Conservation (phyloP, 2,329 filamentous ascomycete genomes). For the Venturia asperata region DNA sequence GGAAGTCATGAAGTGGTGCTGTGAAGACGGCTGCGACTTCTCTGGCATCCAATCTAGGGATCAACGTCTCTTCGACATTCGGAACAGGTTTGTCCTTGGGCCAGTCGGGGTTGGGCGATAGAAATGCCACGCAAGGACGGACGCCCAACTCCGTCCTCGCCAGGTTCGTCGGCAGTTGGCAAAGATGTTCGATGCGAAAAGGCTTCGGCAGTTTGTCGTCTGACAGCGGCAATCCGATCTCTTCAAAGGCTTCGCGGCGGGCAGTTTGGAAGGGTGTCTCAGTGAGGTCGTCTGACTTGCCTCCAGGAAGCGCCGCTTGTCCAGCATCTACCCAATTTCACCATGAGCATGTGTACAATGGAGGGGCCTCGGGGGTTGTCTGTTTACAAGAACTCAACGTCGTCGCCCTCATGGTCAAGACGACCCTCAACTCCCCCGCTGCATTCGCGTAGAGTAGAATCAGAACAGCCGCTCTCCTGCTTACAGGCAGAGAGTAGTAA, state of each 20-base stretch:
- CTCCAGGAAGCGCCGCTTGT: constrained; percentile 80
- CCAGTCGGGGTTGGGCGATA: constrained; percentile 37
- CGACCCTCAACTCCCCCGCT: constrained; percentile 64
- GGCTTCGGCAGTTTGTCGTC: constrained; percentile 63
- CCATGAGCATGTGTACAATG: background rate
- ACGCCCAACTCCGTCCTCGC: constrained; percentile 46
- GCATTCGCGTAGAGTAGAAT: constrained; percentile 82
- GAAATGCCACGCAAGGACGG: constrained; percentile 50
- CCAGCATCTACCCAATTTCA: constrained; percentile 51
- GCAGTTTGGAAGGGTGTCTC: constrained; percentile 70
- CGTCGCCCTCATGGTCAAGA: constrained; percentile 55
- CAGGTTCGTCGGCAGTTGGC: constrained; percentile 60
- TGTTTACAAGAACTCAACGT: constrained; percentile 50
- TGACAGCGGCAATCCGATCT: constrained; percentile 78
- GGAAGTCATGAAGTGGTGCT: constrained; percentile 77
- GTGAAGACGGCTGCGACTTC: constrained; percentile 94
- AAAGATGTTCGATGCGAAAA: constrained; percentile 81
- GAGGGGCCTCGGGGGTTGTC: background rate
- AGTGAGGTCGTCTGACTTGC: constrained; percentile 47
- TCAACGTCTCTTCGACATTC: constrained; percentile 60
- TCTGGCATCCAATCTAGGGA: constrained; percentile 74
- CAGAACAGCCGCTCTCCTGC: constrained; percentile 75
- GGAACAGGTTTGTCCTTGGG: constrained; percentile 15
- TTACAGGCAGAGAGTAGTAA: constrained; percentile 50
- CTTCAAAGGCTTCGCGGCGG: constrained; percentile 82